phyloP scores from a whole-genome alignment of 108 stramenopile species.

The Pseudonitzschia pungens region DNA sequence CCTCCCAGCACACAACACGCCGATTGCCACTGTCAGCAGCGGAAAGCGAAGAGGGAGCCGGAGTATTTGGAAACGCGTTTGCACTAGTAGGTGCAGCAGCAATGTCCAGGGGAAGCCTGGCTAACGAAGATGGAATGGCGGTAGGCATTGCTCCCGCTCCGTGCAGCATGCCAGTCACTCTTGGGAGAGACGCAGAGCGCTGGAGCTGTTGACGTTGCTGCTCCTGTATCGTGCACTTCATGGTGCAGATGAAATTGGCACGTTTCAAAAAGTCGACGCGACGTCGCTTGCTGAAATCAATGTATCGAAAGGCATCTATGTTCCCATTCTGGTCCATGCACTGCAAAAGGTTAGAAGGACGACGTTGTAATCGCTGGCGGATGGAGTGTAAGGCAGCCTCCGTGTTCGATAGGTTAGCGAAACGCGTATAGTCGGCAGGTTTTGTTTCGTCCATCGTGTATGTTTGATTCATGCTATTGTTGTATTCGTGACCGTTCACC shows the following conservation, averaged over 20 bases:
- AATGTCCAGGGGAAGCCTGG: not conserved
- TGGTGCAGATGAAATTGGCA: conserved; percentile 13
- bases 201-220: not conserved
- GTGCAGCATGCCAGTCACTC: not conserved
- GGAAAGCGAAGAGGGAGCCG: not conserved
- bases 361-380: not conserved
- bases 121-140: not conserved
- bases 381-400: not conserved
- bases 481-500: no score
- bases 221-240: conserved; percentile 3
- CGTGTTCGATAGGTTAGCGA: not conserved
- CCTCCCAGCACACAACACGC: not conserved
- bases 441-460: no score
- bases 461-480: no score
- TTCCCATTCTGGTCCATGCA: conserved; percentile 16
- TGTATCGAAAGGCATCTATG: conserved; percentile 21
- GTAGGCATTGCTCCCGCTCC: not conserved
- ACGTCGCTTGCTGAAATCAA: conserved; percentile 5
- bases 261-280: conserved; percentile 5
- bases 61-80: not conserved
- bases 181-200: not conserved
- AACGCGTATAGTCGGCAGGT: no score
- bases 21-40: not conserved
- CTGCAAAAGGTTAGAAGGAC: conserved; percentile 6
- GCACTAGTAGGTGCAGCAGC: not conserved